Evolutionary conservation across 192 early-diverging fungal genomes (phyloP).

Genomic region (Cladochytrium replicatum): DNA sequence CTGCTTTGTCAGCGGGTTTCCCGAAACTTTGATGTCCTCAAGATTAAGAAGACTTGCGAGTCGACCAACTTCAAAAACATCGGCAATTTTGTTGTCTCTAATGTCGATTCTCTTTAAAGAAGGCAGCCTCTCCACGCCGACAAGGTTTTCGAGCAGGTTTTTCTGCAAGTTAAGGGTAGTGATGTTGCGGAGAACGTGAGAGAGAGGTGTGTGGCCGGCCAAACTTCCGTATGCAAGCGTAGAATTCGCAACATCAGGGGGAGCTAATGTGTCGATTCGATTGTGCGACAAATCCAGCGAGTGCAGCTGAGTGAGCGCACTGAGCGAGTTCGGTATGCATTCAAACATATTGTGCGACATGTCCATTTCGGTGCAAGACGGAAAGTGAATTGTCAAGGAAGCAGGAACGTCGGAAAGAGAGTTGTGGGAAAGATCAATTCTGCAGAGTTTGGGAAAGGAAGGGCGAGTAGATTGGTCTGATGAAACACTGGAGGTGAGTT

Average conservation of each 20-base stretch:
- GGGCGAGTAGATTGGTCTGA: neutral
- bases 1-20: constrained; percentile 28
- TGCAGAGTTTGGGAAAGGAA: constrained; percentile 11
- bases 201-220: constrained; percentile 3
- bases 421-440: constrained; percentile 15
- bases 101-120: constrained; percentile 18
- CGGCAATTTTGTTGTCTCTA: constrained; percentile 28
- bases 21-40: constrained; percentile 17
- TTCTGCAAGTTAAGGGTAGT: neutral
- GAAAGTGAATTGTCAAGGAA: constrained; percentile 5
- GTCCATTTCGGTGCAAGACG: constrained; percentile 13
- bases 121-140: constrained; percentile 19
- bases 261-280: constrained; percentile 17
- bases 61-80: constrained; percentile 30
- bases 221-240: no score
- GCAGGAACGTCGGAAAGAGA: constrained; percentile 6
- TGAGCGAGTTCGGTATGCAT: constrained; percentile 10
- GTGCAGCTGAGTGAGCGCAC: constrained; percentile 8
- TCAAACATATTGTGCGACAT: constrained; percentile 19
- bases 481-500: neutral
- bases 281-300: constrained; percentile 14
- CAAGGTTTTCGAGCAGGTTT: constrained; percentile 24
- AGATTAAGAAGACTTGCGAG: constrained; percentile 17
- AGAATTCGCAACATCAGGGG: constrained; percentile 10
- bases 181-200: neutral